These are phyloP conservation scores for Grigorovia transvaalensis DNA, from an alignment of 805 yeast species.

Conservation along the genomic window DNA sequence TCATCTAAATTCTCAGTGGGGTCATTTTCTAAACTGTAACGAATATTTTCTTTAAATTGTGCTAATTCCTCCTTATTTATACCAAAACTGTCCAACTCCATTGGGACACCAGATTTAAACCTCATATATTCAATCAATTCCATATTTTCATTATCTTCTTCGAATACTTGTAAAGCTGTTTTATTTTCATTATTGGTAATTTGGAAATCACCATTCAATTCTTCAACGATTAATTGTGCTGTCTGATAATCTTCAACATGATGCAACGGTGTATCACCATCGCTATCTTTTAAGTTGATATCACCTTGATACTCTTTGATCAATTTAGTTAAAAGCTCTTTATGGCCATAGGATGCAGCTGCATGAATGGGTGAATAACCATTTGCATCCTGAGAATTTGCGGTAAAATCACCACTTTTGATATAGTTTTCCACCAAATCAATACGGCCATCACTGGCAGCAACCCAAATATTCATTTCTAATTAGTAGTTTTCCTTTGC, in stretches of 20 bases:
- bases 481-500: not conserved
- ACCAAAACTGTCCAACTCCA: conserved; percentile 16
- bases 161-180: conserved; percentile 63
- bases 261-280: conserved; percentile 94
- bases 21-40: conserved; percentile 45
- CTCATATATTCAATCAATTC: conserved; percentile 60
- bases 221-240: conserved; percentile 59
- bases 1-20: conserved; percentile 31
- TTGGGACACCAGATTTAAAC: conserved; percentile 28
- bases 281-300: conserved; percentile 70
- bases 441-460: conserved; percentile 77
- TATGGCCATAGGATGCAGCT: conserved; percentile 87
- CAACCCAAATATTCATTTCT: conserved; percentile 75
- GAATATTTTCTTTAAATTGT: conserved; percentile 36
- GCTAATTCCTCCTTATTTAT: conserved; percentile 23
- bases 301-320: conserved; percentile 53
- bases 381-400: conserved; percentile 76
- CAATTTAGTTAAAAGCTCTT: conserved; percentile 41
- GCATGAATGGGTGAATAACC: conserved; percentile 98
- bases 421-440: conserved; percentile 49
- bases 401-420: conserved; percentile 36
- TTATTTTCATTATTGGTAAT: conserved; percentile 62
- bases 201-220: conserved; percentile 55
- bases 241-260: conserved; percentile 64
- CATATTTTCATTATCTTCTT: conserved; percentile 79